Evolutionary conservation across 108 stramenopile genomes (phyloP), one percentile per base, ranked within the genome.

Genomic region (Nitzschia sp.): DNA sequence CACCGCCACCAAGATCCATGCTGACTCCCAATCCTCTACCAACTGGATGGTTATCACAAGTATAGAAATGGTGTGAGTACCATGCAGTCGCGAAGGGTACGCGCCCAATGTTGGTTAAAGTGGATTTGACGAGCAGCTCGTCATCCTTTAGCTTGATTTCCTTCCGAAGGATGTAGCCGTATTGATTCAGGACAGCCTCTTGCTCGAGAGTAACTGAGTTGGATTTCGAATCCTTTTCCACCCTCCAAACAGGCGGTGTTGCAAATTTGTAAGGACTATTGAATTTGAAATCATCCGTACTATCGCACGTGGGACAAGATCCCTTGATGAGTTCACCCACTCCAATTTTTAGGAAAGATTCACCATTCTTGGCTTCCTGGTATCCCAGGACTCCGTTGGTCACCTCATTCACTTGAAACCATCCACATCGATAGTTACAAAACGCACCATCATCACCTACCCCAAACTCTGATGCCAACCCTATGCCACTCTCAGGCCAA

Each of bases 11-110:
- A 25, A 93, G 53, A 53, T 84, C 82, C 46, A 93, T 64, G 60
- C 88, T 82, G 3, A 89, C 51, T 4, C 59, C 66, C 46, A 88
- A 87, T 54, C 85, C 89, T 5, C 74, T 77, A 9, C 85, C 85
- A 3, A 93, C 78, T 1, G 87, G 84, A 53, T 67, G 66, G 46
- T 66, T 53, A 78, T 93, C 89, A 34, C 88, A 87, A 26, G 85
- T 83, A 49, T 90, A 93, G 62, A 93, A 85, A 68, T 90, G 85
- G 66, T 93, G 92, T 18, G 89, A 88, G 68, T 93, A 93, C 89
- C 89, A 90, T 19, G 87, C 85, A 2, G 92, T 93, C 3, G 85
- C 79, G 63, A 93, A 90, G 24, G 84, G 66, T 21, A 82, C 80
- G 54, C 71, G 67, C 51, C 92, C 92, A 21, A 82, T 36, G 76